These are phyloP conservation scores for Butyriboletus appendiculatus DNA, from an alignment of 1,284 basidiomycete genomes.

Conservation along the genomic window DNA sequence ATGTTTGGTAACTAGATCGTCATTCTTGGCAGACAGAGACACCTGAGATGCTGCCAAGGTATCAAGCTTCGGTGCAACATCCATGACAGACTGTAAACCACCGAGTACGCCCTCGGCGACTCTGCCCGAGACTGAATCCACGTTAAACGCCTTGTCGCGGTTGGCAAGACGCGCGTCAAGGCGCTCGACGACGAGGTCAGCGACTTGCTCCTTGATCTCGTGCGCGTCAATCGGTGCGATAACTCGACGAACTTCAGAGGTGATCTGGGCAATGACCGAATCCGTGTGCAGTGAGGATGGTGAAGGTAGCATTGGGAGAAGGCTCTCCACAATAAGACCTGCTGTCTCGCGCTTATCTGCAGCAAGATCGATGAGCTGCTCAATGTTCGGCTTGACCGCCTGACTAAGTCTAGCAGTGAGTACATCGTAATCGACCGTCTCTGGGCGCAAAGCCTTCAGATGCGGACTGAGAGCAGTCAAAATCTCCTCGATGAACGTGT, in stretches of 20 bases:
- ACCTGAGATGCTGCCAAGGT: slow-evolving; percentile 46
- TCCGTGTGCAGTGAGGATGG: slow-evolving; percentile 53
- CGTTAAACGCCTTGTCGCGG: slow-evolving; percentile 66
- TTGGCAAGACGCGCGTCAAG: slow-evolving; percentile 77
- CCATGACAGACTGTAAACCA: slow-evolving; percentile 49
- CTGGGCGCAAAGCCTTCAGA: slow-evolving; percentile 56
- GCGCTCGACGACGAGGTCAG: slow-evolving; percentile 80
- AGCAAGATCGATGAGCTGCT: slow-evolving; percentile 81
- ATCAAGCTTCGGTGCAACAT: slow-evolving; percentile 40
- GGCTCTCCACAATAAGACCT: slow-evolving; percentile 71
- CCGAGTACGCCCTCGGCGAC: slow-evolving; percentile 54
- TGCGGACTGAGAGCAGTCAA: slow-evolving; percentile 60
- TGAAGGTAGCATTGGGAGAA: slow-evolving; percentile 63
- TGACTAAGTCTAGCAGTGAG: slow-evolving; percentile 73
- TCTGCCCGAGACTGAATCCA: slow-evolving; percentile 57
- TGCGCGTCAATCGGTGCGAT: slow-evolving; percentile 77
- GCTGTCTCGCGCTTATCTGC: slow-evolving; percentile 86
- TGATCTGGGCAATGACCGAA: slow-evolving; percentile 56
- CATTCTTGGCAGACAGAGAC: slow-evolving; percentile 41
- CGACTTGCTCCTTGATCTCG: slow-evolving; percentile 83
- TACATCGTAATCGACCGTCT: slow-evolving; percentile 73
- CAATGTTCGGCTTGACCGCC: slow-evolving; percentile 84
- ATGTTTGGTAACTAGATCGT: slow-evolving; percentile 37
- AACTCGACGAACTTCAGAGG: slow-evolving; percentile 64
- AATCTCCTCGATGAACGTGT: slow-evolving; percentile 60